Percentiles rank a stretch among this genome's conserved stretches.
Evolutionary conservation across 495 filamentous ascomycete species (phyloP).

Genomic region (Aspergillus heteromorphus): DNA sequence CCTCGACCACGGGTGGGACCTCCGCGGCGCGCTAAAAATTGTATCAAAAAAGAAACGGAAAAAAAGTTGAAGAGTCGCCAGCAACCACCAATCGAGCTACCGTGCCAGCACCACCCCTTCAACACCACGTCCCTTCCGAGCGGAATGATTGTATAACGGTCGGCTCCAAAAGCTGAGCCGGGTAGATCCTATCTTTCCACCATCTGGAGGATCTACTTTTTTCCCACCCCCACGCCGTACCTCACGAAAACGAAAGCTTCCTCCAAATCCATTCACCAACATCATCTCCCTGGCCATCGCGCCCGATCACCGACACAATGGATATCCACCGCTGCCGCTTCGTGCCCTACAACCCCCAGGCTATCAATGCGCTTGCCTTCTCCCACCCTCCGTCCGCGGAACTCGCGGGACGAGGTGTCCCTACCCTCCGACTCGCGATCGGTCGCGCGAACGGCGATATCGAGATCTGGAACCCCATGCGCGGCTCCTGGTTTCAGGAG

Average conservation of each 20-base stretch:
- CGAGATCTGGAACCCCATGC: constrained; percentile 93
- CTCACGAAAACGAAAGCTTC: constrained; percentile 6
- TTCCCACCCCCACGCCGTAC: background rate
- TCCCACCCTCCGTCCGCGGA: constrained; percentile 66
- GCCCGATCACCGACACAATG: constrained; percentile 47
- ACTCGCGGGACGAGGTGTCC: constrained; percentile 43
- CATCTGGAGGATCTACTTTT: constrained; percentile 3
- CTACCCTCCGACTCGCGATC: constrained; percentile 72
- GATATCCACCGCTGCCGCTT: constrained; percentile 97
- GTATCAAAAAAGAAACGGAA: constrained; percentile 20
- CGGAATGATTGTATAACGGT: constrained; percentile 36
- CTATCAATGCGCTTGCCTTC: constrained; percentile 92
- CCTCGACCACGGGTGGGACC: constrained; percentile 10
- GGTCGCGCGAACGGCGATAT: constrained; percentile 94
- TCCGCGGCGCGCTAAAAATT: constrained; percentile 23
- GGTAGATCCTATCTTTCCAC: constrained; percentile 10
- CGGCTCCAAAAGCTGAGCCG: constrained; percentile 22
- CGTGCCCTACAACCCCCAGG: constrained; percentile 86
- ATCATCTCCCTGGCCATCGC: background rate
- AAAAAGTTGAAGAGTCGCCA: constrained; percentile 13
- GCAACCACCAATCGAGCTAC: constrained; percentile 16
- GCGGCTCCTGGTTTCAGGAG: constrained; percentile 86
- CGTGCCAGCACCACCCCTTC: constrained; percentile 8
- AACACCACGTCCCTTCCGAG: background rate
- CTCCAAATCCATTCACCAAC: background rate